These are phyloP conservation scores for Closterium sp. DNA, from an alignment of 139 green algal genomes.

Conservation along the genomic window DNA sequence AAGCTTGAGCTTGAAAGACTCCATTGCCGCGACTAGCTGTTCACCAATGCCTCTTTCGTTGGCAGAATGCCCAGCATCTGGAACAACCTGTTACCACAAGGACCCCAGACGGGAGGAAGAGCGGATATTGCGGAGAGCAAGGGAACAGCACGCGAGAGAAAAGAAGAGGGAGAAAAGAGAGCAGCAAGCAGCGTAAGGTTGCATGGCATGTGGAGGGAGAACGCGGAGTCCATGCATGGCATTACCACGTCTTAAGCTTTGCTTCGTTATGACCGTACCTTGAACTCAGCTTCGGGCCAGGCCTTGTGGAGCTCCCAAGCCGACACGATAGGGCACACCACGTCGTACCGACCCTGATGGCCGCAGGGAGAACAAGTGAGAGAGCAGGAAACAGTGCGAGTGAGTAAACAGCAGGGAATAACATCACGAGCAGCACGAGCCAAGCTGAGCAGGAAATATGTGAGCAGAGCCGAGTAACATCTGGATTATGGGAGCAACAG, in stretches of 20 bases:
- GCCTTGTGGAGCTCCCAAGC: conserved; percentile 43
- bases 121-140: no score
- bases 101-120: no score
- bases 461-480: no score
- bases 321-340: conserved; percentile 43
- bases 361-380: background rate
- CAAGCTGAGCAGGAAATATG: background rate
- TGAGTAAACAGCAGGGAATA: background rate
- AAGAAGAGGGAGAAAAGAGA: no score
- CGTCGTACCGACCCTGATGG: conserved; percentile 33
- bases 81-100: conserved; percentile 30
- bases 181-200: no score
- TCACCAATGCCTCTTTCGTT: conserved; percentile 33
- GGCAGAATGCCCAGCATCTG: conserved; percentile 33
- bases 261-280: background rate
- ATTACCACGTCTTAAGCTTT: background rate
- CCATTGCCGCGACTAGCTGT: conserved; percentile 30
- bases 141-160: no score
- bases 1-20: conserved; percentile 20
- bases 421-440: background rate
- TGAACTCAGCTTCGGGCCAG: conserved; percentile 39
- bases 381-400: background rate
- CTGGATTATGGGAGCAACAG: background rate
- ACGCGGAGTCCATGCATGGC: no score
- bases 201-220: no score